Evolutionary conservation across 2,329 filamentous ascomycete genomes (phyloP).

Genomic region (Cladophialophora chaetospira): DNA sequence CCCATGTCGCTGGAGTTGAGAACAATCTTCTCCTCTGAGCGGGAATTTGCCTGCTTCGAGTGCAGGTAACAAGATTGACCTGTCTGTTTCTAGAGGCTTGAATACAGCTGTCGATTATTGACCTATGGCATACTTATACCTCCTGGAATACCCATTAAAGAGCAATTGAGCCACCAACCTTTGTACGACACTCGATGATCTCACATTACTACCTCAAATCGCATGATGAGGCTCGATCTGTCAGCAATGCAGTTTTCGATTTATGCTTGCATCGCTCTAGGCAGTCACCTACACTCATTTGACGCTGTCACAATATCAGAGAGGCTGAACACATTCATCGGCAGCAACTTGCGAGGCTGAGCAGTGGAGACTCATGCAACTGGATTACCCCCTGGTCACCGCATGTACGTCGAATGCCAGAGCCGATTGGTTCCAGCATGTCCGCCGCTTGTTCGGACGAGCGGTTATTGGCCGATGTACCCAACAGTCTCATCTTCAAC

Average conservation of each 20-base stretch:
- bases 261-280: neutral
- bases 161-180: too few relatives aligned
- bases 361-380: neutral
- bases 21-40: neutral
- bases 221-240: too few relatives aligned
- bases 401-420: neutral
- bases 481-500: neutral
- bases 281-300: neutral
- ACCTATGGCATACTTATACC: too few relatives aligned
- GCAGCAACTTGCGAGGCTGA: neutral
- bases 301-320: too few relatives aligned
- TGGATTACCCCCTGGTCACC: slow-evolving; percentile 9
- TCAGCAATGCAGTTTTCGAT: too few relatives aligned
- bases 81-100: too few relatives aligned
- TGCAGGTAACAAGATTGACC: too few relatives aligned
- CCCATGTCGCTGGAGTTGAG: neutral
- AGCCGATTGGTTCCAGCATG: neutral
- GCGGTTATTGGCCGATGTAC: neutral
- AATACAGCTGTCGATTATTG: too few relatives aligned
- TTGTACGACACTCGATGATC: too few relatives aligned
- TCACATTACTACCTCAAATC: too few relatives aligned
- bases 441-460: slow-evolving; percentile 1
- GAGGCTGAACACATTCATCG: too few relatives aligned
- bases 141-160: too few relatives aligned
- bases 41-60: neutral